phyloP scores from a whole-genome alignment of 2,329 filamentous ascomycete species.

The Purpureocillium takamizusanense region DNA sequence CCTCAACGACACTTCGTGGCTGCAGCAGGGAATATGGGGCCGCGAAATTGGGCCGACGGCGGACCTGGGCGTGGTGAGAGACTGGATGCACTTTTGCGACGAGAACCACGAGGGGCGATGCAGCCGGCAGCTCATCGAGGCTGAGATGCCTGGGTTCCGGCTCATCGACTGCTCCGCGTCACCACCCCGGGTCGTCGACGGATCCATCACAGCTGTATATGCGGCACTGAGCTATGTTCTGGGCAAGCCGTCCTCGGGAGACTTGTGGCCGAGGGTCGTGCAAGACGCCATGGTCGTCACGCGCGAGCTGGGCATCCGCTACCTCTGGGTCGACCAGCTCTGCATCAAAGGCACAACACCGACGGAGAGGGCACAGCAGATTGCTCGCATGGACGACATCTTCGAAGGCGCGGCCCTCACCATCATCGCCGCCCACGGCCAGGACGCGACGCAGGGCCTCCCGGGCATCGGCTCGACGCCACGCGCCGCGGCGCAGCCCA shows the following conservation, averaged over 20 bases:
- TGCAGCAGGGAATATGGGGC: slow-evolving; percentile 23
- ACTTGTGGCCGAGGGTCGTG: slow-evolving; percentile 21
- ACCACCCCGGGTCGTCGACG: slow-evolving; percentile 19
- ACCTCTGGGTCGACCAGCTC: slow-evolving; percentile 29
- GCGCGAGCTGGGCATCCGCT: slow-evolving; percentile 19
- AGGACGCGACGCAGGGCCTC: slow-evolving; percentile 22
- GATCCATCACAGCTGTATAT: slow-evolving; percentile 19
- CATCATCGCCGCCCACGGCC: slow-evolving; percentile 28
- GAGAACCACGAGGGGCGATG: slow-evolving; percentile 22
- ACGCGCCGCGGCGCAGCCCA: slow-evolving; percentile 17
- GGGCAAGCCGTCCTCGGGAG: slow-evolving; percentile 13
- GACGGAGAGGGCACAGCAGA: slow-evolving; percentile 18
- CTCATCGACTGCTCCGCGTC: slow-evolving; percentile 22
- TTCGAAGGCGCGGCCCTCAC: slow-evolving; percentile 24
- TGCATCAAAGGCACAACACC: slow-evolving; percentile 20
- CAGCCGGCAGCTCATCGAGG: slow-evolving; percentile 13
- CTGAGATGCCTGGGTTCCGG: slow-evolving; percentile 20
- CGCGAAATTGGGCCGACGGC: slow-evolving; percentile 18
- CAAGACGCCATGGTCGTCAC: slow-evolving; percentile 21
- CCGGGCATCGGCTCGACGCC: slow-evolving; percentile 21
- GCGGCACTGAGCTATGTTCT: slow-evolving; percentile 26
- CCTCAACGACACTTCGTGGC: slow-evolving; percentile 11
- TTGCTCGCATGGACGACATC: slow-evolving; percentile 27
- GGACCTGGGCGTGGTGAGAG: slow-evolving; percentile 19
- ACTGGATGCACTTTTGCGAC: slow-evolving; percentile 25